These are phyloP conservation scores for Terana coerulea DNA, from an alignment of 768 basidiomycete genomes.

Conservation along the genomic window DNA sequence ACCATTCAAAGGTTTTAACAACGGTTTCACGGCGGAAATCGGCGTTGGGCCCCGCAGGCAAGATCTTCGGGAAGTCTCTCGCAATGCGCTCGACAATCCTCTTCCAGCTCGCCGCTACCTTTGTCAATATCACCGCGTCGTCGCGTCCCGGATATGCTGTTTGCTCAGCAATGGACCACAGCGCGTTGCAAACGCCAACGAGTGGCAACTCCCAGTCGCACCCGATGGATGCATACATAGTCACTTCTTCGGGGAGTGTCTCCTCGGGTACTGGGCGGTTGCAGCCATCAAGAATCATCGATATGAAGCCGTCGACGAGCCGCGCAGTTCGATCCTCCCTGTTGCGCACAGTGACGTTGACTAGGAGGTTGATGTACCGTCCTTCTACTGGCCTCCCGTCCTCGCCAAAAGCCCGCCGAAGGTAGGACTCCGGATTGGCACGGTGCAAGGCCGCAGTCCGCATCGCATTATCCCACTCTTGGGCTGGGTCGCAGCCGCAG, in stretches of 20 bases:
- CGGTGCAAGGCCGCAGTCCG: no score
- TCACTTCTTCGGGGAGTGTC: background rate
- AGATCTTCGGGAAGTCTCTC: background rate
- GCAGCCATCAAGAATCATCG: background rate
- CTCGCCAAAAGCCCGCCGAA: background rate
- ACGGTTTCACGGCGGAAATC: background rate
- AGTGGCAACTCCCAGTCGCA: slow-evolving; percentile 4
- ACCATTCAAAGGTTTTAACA: background rate
- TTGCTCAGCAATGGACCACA: background rate
- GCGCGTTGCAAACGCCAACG: background rate
- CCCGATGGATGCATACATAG: background rate
- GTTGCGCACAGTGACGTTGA: background rate
- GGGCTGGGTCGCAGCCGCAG: no score
- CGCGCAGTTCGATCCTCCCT: background rate
- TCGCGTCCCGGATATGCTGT: no score
- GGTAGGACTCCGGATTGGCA: background rate
- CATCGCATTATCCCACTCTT: no score
- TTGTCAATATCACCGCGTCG: background rate
- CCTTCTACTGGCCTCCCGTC: background rate
- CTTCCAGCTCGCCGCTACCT: background rate
- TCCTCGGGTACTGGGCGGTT: background rate
- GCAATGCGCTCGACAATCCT: background rate
- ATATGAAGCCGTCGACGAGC: background rate
- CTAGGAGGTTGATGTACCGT: background rate
- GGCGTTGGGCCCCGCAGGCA: background rate